Percentiles rank a stretch among this genome's conserved stretches.
phyloP scores from a whole-genome alignment of 495 filamentous ascomycete genomes.

The Aspergillus steynii region DNA sequence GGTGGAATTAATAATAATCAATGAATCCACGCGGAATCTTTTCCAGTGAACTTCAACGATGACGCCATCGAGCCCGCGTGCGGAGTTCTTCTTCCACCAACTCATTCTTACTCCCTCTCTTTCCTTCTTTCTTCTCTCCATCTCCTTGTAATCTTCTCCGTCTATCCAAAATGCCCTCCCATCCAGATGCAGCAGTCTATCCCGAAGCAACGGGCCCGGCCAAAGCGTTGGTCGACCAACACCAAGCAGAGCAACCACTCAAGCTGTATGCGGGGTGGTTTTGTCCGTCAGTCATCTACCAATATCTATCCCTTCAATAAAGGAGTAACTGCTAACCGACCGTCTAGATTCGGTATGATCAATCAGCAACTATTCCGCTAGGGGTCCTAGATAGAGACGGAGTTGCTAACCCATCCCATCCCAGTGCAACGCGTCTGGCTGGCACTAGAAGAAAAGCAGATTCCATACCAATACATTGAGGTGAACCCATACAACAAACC shows the following conservation, averaged over 20 bases:
- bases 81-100: neutral
- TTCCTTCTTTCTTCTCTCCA: neutral
- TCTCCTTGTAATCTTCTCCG: slow-evolving; percentile 1
- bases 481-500: slow-evolving; percentile 72
- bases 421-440: slow-evolving; percentile 65
- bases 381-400: no score
- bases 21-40: neutral
- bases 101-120: neutral
- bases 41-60: neutral
- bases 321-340: slow-evolving; percentile 10
- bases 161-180: slow-evolving; percentile 23
- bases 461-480: slow-evolving; percentile 72
- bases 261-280: slow-evolving; percentile 69
- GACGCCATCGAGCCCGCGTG: neutral
- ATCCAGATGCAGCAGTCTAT: slow-evolving; percentile 48
- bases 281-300: slow-evolving; percentile 43
- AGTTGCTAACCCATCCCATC: slow-evolving; percentile 5
- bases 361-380: neutral
- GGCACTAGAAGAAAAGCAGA: slow-evolving; percentile 67
- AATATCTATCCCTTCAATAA: slow-evolving; percentile 1
- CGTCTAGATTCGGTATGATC: slow-evolving; percentile 31
- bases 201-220: slow-evolving; percentile 55
- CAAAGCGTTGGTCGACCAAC: slow-evolving; percentile 47
- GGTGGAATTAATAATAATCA: neutral
- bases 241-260: slow-evolving; percentile 50